These are phyloP conservation scores for Pseudozyma pruni DNA, from an alignment of 1,284 basidiomycete genomes.

Conservation along the genomic window DNA sequence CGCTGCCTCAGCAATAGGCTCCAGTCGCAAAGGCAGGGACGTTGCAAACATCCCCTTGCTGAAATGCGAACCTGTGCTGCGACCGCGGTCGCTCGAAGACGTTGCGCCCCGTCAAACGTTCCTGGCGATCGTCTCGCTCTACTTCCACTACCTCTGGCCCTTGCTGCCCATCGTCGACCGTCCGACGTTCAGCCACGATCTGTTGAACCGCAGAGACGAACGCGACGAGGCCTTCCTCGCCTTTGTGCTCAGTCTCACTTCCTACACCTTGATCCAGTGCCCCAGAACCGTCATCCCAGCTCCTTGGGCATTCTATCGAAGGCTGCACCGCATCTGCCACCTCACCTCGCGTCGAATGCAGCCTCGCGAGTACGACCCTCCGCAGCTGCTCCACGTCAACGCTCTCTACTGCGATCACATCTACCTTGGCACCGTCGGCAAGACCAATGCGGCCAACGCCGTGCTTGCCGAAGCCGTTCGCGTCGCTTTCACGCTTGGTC, in stretches of 20 bases:
- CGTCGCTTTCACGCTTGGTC: conserved; percentile 39
- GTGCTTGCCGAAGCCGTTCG: conserved; percentile 53
- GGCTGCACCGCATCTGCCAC: conserved; percentile 56
- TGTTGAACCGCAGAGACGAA: conserved; percentile 50
- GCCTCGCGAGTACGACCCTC: conserved; percentile 43
- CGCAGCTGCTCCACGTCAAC: conserved; percentile 46
- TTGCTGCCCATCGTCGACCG: conserved; percentile 51
- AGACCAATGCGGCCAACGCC: conserved; percentile 51
- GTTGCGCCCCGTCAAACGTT: conserved; percentile 55
- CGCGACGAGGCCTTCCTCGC: conserved; percentile 47
- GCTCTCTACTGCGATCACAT: conserved; percentile 60
- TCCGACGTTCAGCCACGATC: conserved; percentile 48
- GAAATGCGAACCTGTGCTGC: conserved; percentile 39
- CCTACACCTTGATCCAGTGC: conserved; percentile 54
- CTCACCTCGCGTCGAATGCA: conserved; percentile 51
- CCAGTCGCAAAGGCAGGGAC: conserved; percentile 10
- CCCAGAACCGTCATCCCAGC: conserved; percentile 50
- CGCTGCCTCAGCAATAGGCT: not conserved
- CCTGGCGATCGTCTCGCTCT: conserved; percentile 47
- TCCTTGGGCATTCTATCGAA: conserved; percentile 45
- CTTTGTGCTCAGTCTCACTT: conserved; percentile 51
- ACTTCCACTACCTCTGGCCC: conserved; percentile 55
- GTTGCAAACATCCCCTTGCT: conserved; percentile 21
- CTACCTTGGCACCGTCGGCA: conserved; percentile 50
- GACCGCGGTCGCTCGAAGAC: conserved; percentile 52